phyloP scores from a whole-genome alignment of 345 rosid species.

The Ceriops zippeliana region DNA sequence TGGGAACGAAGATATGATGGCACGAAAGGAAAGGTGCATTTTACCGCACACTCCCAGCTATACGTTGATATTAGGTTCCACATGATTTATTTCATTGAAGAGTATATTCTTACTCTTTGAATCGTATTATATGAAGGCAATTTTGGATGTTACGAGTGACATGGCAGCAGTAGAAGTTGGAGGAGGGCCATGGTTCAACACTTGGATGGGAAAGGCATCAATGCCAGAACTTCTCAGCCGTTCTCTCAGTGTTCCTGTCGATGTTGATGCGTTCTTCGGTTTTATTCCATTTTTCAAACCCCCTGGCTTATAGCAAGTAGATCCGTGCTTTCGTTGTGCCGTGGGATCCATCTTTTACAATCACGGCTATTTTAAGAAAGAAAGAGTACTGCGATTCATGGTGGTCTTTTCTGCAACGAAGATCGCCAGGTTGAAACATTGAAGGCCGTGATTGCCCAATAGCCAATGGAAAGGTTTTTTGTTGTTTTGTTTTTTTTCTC shows the following conservation, averaged over 20 bases:
- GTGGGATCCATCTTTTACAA: too few species aligned
- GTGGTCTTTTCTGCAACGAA: too few species aligned
- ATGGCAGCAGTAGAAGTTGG: conserved; percentile 92
- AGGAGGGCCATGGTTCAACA: conserved; percentile 95
- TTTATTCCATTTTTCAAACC: conserved; percentile 67
- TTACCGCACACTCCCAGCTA: background rate
- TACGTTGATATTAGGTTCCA: background rate
- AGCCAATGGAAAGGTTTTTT: too few species aligned
- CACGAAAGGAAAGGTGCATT: conserved; percentile 75
- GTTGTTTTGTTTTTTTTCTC: too few species aligned
- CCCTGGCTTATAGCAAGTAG: conserved; percentile 60
- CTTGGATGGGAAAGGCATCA: conserved; percentile 75
- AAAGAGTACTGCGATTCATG: too few species aligned
- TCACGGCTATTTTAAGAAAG: too few species aligned
- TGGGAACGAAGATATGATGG: conserved; percentile 78
- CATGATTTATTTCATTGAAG: too few species aligned
- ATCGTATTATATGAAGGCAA: conserved; percentile 37
- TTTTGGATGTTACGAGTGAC: conserved; percentile 69
- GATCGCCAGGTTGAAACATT: too few species aligned
- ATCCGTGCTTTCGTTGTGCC: too few species aligned
- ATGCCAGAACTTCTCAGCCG: conserved; percentile 58
- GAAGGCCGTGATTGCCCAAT: too few species aligned
- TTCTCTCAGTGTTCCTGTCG: conserved; percentile 52
- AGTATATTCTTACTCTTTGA: too few species aligned
- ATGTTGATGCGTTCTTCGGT: conserved; percentile 50